Base-by-base conservation (phyloP, 75 land plant species). In the Cupressus sempervirens region DNA sequence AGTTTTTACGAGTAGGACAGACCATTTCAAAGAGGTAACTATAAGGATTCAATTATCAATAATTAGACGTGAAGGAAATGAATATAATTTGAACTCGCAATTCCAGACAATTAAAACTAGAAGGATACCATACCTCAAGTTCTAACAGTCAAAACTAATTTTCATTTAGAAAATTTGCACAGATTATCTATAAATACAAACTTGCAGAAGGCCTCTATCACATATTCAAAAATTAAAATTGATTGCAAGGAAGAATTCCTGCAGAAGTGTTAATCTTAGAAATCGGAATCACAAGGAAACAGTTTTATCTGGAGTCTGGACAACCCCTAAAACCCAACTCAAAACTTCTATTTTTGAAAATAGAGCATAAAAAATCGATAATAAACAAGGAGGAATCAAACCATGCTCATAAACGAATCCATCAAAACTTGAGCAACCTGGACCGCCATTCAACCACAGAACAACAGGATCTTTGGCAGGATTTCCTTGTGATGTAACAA, bases 371-470 rank as follows among this genome's bases (percentile, higher is more conserved):
- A 58, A 74, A 34, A 20, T n/a, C 36, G 56, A 20, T 7, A 48
- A 41, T 26, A 29, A 36, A 62, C 58, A 30, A 36, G 18, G 3
- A n/a, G 50, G 35, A 56, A 11, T 4, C 41, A 36, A 87, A 95
- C 99, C 99, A 81, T 97, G 97, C 83, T 95, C 97, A 86, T 94
- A 97, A 36, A 97, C 88, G 84, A 97, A 97, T 3, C 98, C 99
- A 91, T 97, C 98, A 76, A 97, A 95, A 80, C 94, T 94, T 29
- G 98, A 95, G 88, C 99, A 97, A 8, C 99, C 99, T 35, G 99
- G 99, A 9, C 99, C 99, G 7, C 99, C 99, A 86, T 95, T 97
- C 48, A 97, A 91, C 99, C 99, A 97, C 43, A 97, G 86, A 81
- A 97, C 95, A 43, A 97, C 89, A 3, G 99, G 99, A 81, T 97